phyloP scores from a whole-genome alignment of 805 yeast genomes.

The Torulaspora gathmanii region DNA sequence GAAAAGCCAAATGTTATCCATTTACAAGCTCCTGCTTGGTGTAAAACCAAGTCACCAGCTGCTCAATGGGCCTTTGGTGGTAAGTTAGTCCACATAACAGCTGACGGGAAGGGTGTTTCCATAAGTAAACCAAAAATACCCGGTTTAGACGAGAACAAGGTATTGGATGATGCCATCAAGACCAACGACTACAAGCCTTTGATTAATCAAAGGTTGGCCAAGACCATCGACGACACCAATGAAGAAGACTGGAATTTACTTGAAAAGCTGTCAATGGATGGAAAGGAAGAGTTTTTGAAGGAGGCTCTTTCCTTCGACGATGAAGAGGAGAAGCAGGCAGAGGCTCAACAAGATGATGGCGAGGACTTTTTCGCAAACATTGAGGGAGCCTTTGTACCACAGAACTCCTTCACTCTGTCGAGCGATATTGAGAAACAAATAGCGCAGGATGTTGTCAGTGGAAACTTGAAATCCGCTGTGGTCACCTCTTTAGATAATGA shows the following conservation, averaged over 20 bases:
- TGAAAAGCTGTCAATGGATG: constrained; percentile 46
- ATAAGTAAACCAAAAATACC: constrained; percentile 39
- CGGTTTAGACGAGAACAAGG: constrained; percentile 37
- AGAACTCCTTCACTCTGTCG: constrained; percentile 48
- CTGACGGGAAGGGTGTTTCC: constrained; percentile 40
- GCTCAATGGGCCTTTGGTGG: constrained; percentile 89
- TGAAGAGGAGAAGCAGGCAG: constrained; percentile 25
- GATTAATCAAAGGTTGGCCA: constrained; percentile 49
- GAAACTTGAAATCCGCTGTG: constrained; percentile 64
- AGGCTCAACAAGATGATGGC: constrained; percentile 25
- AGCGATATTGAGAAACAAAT: constrained; percentile 45
- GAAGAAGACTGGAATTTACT: constrained; percentile 65
- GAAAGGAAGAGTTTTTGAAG: constrained; percentile 47
- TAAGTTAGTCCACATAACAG: constrained; percentile 58
- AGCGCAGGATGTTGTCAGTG: constrained; percentile 50
- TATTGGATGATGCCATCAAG: constrained; percentile 54
- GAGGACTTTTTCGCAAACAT: constrained; percentile 39
- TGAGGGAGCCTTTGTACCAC: constrained; percentile 42
- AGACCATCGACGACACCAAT: constrained; percentile 38
- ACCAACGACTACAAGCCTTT: constrained; percentile 49
- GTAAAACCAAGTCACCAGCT: constrained; percentile 65
- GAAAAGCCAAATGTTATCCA: constrained; percentile 65
- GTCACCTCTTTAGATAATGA: constrained; percentile 58
- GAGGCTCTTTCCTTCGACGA: constrained; percentile 40
- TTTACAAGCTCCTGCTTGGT: constrained; percentile 85